Evolutionary conservation across 805 yeast species (phyloP).

Genomic region (Suhomyces kilbournensis): DNA sequence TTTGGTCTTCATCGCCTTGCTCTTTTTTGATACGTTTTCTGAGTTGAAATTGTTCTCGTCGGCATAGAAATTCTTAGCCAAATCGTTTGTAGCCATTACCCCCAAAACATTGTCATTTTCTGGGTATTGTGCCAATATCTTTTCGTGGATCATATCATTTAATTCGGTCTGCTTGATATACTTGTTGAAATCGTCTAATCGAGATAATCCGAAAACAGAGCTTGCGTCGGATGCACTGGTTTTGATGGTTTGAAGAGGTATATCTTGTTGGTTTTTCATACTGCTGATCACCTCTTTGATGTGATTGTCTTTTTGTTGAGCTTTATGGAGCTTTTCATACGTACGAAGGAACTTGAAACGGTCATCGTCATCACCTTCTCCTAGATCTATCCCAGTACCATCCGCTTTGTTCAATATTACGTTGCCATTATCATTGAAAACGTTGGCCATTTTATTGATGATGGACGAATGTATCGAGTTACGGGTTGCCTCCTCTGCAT

Average conservation of each 20-base stretch:
- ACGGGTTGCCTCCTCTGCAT: background rate
- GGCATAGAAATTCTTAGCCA: constrained; percentile 26
- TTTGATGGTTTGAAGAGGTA: constrained; percentile 9
- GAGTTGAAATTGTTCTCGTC: constrained; percentile 13
- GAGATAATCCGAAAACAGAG: constrained; percentile 29
- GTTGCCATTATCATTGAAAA: constrained; percentile 2
- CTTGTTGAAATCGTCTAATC: constrained; percentile 33
- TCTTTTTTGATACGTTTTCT: constrained; percentile 2
- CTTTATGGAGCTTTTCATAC: constrained; percentile 19
- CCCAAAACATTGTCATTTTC: constrained; percentile 22
- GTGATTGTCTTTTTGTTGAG: constrained; percentile 3
- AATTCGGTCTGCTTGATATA: constrained; percentile 34
- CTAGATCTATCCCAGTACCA: background rate
- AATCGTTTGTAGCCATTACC: constrained; percentile 23
- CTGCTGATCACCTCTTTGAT: constrained; percentile 3
- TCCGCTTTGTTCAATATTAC: background rate
- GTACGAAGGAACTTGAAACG: constrained; percentile 26
- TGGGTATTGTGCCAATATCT: constrained; percentile 9
- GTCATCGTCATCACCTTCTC: constrained; percentile 9
- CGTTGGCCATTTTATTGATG: constrained; percentile 17
- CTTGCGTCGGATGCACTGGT: constrained; percentile 5
- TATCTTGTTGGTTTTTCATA: constrained; percentile 9
- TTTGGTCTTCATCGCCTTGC: constrained; percentile 6
- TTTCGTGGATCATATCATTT: constrained; percentile 28
- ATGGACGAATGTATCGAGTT: constrained; percentile 24